A percentile compares a stretch with the other conserved stretches of the same genome.
Conservation (phyloP, 2,329 filamentous ascomycete species). For the Monilinia laxa region DNA sequence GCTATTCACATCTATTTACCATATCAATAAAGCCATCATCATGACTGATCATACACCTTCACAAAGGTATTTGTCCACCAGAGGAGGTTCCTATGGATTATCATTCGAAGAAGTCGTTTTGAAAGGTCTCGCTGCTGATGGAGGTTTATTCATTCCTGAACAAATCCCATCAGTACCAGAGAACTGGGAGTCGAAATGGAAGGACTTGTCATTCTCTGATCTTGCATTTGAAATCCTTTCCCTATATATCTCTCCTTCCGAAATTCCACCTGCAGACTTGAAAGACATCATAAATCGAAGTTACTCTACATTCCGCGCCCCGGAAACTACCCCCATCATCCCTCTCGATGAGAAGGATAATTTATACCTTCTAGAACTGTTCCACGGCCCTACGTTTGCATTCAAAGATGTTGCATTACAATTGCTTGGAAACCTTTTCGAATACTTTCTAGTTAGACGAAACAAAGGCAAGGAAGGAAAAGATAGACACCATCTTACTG, state of each 20-base stretch:
- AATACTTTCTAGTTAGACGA: constrained; percentile 76
- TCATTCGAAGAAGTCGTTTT: constrained; percentile 90
- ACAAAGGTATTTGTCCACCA: constrained; percentile 61
- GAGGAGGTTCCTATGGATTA: constrained; percentile 64
- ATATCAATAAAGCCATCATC: constrained; percentile 5
- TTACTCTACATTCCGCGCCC: constrained; percentile 83
- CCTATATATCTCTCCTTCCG: constrained; percentile 78
- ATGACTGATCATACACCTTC: constrained; percentile 47
- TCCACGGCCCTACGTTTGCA: constrained; percentile 92
- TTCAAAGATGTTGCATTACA: constrained; percentile 96
- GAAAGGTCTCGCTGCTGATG: constrained; percentile 83
- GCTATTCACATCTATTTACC: neutral
- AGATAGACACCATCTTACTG: constrained; percentile 72
- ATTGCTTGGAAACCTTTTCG: constrained; percentile 93
- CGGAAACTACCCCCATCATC: constrained; percentile 75
- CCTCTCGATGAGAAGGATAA: constrained; percentile 70
- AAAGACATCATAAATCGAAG: constrained; percentile 79
- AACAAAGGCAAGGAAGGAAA: constrained; percentile 66
- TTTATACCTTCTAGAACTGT: constrained; percentile 86
- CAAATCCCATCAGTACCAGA: constrained; percentile 65
- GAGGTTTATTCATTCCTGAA: constrained; percentile 87
- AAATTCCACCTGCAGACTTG: constrained; percentile 79
- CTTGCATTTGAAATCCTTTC: constrained; percentile 83
- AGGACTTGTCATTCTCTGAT: constrained; percentile 74
- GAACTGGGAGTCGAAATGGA: constrained; percentile 70